These are phyloP conservation scores for Claviceps capensis DNA, from an alignment of 2,329 filamentous ascomycete genomes.

Conservation along the genomic window DNA sequence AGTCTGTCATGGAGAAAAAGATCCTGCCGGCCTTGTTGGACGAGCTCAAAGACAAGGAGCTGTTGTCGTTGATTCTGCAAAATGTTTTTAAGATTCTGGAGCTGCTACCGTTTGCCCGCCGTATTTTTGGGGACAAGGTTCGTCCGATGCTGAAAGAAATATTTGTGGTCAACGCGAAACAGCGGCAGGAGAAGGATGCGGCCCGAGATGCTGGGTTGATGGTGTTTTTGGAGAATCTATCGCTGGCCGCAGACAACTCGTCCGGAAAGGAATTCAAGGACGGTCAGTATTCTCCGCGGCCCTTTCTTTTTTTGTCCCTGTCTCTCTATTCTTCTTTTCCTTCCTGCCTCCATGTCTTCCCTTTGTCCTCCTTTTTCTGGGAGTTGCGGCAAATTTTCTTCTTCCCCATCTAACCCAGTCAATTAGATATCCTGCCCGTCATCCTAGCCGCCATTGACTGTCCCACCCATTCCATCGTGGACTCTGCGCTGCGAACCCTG, in stretches of 20 bases:
- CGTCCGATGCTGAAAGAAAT: constrained; percentile 75
- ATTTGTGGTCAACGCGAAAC: constrained; percentile 51
- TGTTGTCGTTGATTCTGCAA: constrained; percentile 72
- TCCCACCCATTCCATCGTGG: constrained; percentile 76
- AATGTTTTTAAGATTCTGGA: constrained; percentile 87
- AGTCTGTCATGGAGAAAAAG: constrained; percentile 89
- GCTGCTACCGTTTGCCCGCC: constrained; percentile 60
- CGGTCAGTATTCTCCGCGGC: constrained; percentile 34
- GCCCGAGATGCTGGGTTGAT: constrained; percentile 81
- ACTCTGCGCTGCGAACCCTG: constrained; percentile 67
- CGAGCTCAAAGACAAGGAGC: constrained; percentile 82
- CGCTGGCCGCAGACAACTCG: constrained; percentile 63
- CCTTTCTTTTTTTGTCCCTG: neutral
- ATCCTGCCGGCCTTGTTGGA: constrained; percentile 78
- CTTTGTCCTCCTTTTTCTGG: neutral
- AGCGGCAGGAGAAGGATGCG: constrained; percentile 58
- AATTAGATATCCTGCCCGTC: constrained; percentile 70
- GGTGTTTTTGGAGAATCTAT: constrained; percentile 76
- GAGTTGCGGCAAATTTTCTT: too few species aligned
- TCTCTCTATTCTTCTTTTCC: neutral
- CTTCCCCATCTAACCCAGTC: neutral
- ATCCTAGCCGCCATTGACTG: constrained; percentile 76
- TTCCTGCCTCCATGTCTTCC: neutral
- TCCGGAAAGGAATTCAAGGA: constrained; percentile 92
- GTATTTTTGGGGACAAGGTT: constrained; percentile 72